phyloP scores from a whole-genome alignment of 306 rosid species.

The Senna tora region DNA sequence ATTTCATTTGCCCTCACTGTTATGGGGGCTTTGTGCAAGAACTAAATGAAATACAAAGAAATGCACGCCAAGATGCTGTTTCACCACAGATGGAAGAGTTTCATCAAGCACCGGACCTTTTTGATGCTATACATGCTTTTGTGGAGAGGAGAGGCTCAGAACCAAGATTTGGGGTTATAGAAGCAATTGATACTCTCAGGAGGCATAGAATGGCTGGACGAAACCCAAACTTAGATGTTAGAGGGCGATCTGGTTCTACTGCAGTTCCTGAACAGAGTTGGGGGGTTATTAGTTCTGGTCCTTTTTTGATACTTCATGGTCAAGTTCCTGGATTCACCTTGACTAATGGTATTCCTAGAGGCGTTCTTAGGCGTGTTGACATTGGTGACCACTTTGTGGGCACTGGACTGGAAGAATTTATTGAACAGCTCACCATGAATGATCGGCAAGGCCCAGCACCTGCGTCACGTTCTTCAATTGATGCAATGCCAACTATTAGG shows the following conservation, averaged over 20 bases:
- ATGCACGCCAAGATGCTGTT: neutral
- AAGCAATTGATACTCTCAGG: conserved; percentile 41
- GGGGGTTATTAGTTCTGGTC: conserved; percentile 42
- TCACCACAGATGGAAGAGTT: conserved; percentile 34
- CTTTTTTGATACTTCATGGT: conserved; percentile 46
- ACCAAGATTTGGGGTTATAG: conserved; percentile 47
- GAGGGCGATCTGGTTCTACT: conserved; percentile 38
- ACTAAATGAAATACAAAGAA: conserved; percentile 37
- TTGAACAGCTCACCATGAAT: conserved; percentile 52
- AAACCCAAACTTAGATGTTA: conserved; percentile 45
- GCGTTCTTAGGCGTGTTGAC: conserved; percentile 36
- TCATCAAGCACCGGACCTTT: conserved; percentile 42
- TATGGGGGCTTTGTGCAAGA: conserved; percentile 59
- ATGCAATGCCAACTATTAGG: conserved; percentile 71
- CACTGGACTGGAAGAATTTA: conserved; percentile 48
- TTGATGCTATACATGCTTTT: conserved; percentile 47
- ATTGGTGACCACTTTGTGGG: conserved; percentile 46
- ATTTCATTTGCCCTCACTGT: conserved; percentile 59
- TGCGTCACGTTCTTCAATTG: conserved; percentile 60
- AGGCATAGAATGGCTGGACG: conserved; percentile 58
- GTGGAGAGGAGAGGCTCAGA: conserved; percentile 51
- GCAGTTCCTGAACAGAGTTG: conserved; percentile 46
- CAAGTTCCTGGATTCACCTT: conserved; percentile 46
- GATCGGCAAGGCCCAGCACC: conserved; percentile 64
- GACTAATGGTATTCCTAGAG: conserved; percentile 38